Base-by-base conservation (phyloP, 345 rosid genomes). In the Kernera saxatilis region DNA sequence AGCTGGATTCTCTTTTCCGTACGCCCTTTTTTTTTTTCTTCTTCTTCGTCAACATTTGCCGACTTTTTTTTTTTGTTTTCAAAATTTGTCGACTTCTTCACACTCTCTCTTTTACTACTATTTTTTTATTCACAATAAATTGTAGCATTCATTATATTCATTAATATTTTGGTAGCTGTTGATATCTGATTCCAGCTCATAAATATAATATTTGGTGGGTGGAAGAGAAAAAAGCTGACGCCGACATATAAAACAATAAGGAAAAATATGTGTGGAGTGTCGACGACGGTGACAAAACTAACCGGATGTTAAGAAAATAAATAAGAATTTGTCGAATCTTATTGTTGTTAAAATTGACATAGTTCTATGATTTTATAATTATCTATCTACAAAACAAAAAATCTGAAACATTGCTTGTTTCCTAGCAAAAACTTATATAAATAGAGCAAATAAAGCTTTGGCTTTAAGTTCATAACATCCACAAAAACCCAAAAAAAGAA, bases 171-270 rank as follows among this genome's bases (percentile, higher is more conserved):
- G 66, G 58, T n/a, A n/a, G 77, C 44, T 54, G 30, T 43, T 41
- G 25, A 35, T 53, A 63, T 29, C 33, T 73, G 64, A 63, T 55
- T 73, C 41, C 66, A 73, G 77, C 71, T 73, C 52, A 73, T 65
- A 73, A 21, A 12, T 13, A n/a, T n/a, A n/a, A n/a, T 23, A 32
- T 13, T 13, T 37, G 25, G 57, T 64, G 57, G 71, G 35, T 72
- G 46, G 36, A 30, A 19, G 5, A 36, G 33, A 46, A 12, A 58
- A 27, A 48, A 19, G 41, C 9, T 62, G 63, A 71, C 27, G 29
- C 68, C 63, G 69, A 71, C 62, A 71, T 60, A 70, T 50, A 36
- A 26, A 57, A 55, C n/a, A 23, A 11, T 46, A 26, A 17, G 14
- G 32, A 35, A 40, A 56, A 4, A 7, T 3, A 5, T 59, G 2